Percentiles rank a stretch among this genome's conserved stretches.
Evolutionary conservation across 2,329 filamentous ascomycete species (phyloP).

Genomic region (Fusarium sp.): DNA sequence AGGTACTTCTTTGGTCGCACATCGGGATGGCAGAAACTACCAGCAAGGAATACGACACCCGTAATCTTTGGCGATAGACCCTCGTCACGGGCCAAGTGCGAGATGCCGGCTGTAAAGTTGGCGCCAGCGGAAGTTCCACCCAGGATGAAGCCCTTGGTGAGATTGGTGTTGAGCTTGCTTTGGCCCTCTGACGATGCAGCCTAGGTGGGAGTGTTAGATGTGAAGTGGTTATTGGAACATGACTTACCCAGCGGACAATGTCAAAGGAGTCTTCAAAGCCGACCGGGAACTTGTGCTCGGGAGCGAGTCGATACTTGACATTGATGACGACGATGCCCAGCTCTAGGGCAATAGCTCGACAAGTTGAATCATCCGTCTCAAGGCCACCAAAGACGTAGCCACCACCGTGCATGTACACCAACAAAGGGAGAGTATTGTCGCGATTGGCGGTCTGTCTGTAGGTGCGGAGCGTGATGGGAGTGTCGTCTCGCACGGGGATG

Average conservation of each 20-base stretch:
- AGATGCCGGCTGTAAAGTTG: conserved; percentile 61
- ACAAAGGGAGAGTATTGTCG: conserved; percentile 26
- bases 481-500: conserved; percentile 33
- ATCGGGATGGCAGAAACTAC: conserved; percentile 55
- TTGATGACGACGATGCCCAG: conserved; percentile 54
- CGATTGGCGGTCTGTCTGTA: conserved; percentile 29
- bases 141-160: conserved; percentile 60
- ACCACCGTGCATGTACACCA: conserved; percentile 45
- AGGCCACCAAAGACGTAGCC: conserved; percentile 43
- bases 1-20: conserved; percentile 54
- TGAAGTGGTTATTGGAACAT: not conserved
- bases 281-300: conserved; percentile 61
- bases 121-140: conserved; percentile 64
- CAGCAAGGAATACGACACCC: conserved; percentile 59
- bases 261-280: conserved; percentile 61
- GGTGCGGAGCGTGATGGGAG: conserved; percentile 33
- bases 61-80: conserved; percentile 56
- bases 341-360: conserved; percentile 38
- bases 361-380: conserved; percentile 45
- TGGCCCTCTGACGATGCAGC: conserved; percentile 35
- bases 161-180: conserved; percentile 53
- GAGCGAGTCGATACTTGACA: conserved; percentile 63
- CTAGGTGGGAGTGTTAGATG: conserved; percentile 5
- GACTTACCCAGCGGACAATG: conserved; percentile 44
- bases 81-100: conserved; percentile 54